Evolutionary conservation across 768 basidiomycete species (phyloP), one percentile per base, ranked within the genome.

Genomic region (Vishniacozyma victoriae): DNA sequence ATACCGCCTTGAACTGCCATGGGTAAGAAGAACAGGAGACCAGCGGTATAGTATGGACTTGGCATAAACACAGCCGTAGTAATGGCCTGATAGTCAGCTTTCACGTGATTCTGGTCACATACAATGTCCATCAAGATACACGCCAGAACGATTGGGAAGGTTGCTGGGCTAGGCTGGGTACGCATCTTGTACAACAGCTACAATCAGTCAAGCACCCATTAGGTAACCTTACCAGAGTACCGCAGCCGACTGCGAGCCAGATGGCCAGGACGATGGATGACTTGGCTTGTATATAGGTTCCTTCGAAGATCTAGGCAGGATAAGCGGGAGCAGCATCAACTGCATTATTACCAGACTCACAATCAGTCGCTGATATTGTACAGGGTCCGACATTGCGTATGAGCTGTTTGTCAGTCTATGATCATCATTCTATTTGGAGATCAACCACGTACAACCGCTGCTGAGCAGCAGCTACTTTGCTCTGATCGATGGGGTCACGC

Each of bases 121-220:
- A 65, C 60, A n/a, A 71, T 59, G 38, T 69, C 69, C 27, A 64
- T 46, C 7, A 71, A 54, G n/a, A 71, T 55, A 27, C 64, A 67
- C 5, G 60, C 57, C 3, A 71, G 49, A 9, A 71, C 69, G 3
- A 67, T 37, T 2, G 67, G 59, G 31, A 69, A 69, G 1, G 69
- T 71, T 18, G 57, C 62, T 0, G 69, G 67, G 41, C 56, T 55
- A 11, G 69, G 69, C 36, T 67, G 60, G 4, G 69, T 71, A 14
- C 57, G 52, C 18, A 69, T 27, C 39, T 71, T 71, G 50, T 59
- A 56, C 63, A 60, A 62, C 1, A 66, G 62, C 53, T 60, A 35
- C 18, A n/a, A 22, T 46, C 25, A 36, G 20, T 6, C 9, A 24
- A 5, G 18, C n/a, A 3, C 6, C n/a, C n/a, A n/a, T 16, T 16